These are phyloP conservation scores for Aspergillus quadrilineatus DNA, from an alignment of 2,329 filamentous ascomycete genomes.

Conservation along the genomic window DNA sequence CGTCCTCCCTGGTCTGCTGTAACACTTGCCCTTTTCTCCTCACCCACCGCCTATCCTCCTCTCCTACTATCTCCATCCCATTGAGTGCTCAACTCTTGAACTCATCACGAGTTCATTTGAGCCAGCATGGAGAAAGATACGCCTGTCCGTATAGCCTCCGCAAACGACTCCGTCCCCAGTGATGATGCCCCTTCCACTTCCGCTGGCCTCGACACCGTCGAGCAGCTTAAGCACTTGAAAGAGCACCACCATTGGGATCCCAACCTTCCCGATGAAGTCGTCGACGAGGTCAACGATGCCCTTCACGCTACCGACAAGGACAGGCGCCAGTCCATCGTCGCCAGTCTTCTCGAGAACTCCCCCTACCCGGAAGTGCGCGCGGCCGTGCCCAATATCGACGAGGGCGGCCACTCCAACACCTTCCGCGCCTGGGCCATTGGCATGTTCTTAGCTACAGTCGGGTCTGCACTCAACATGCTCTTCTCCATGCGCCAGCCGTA, in stretches of 20 bases:
- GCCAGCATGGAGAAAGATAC: not conserved
- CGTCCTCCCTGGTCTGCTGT: not conserved
- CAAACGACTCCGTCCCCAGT: conserved; percentile 6
- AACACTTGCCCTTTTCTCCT: not conserved
- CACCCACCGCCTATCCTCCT: not conserved
- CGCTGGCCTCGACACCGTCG: conserved; percentile 20
- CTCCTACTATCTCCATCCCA: not conserved
- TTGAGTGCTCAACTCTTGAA: not conserved
- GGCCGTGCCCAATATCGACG: conserved; percentile 64
- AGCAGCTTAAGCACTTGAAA: conserved; percentile 56
- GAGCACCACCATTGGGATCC: conserved; percentile 64
- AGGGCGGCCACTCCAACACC: conserved; percentile 64
- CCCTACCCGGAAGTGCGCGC: conserved; percentile 68
- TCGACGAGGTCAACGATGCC: conserved; percentile 61
- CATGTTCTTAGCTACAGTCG: conserved; percentile 60
- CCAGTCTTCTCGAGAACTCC: conserved; percentile 64
- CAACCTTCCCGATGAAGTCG: conserved; percentile 63
- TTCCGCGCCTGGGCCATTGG: conserved; percentile 65
- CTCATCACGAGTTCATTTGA: not conserved
- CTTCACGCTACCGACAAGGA: conserved; percentile 56
- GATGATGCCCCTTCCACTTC: not conserved
- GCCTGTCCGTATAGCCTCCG: conserved; percentile 2
- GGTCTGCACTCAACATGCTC: conserved; percentile 62
- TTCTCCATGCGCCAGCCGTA: conserved; percentile 59
- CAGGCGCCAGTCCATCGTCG: conserved; percentile 58